A percentile compares a stretch with the other conserved stretches of the same genome.
phyloP scores from a whole-genome alignment of 2,329 filamentous ascomycete species.

The Talaromyces albobiverticillius region DNA sequence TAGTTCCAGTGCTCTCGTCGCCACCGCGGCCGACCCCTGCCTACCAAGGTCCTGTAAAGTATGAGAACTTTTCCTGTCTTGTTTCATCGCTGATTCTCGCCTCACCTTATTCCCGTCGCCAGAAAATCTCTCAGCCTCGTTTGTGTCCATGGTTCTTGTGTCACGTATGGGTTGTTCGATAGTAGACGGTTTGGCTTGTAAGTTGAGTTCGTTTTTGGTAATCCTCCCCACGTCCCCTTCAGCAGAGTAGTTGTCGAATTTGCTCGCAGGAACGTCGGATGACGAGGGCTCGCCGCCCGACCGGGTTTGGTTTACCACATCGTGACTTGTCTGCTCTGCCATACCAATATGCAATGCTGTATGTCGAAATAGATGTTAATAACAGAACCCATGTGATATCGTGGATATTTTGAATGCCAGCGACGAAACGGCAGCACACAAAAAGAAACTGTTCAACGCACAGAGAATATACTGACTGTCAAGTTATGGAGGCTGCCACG shows the following conservation, averaged over 20 bases:
- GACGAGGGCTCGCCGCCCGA: constrained; percentile 62
- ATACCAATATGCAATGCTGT: constrained; percentile 62
- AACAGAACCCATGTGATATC: neutral
- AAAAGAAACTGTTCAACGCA: neutral
- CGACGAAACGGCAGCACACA: neutral
- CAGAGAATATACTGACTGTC: constrained; percentile 38
- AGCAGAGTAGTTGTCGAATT: constrained; percentile 53
- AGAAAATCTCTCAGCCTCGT: constrained; percentile 24
- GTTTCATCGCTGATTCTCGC: constrained; percentile 10
- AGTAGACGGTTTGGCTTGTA: constrained; percentile 25
- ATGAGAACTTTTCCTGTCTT: constrained; percentile 9
- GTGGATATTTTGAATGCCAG: neutral
- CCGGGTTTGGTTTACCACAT: constrained; percentile 70
- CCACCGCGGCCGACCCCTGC: constrained; percentile 30
- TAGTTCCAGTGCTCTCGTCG: constrained; percentile 35
- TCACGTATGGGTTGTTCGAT: constrained; percentile 24
- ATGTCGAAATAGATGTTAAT: neutral
- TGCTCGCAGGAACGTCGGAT: constrained; percentile 65
- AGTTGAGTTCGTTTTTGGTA: constrained; percentile 38
- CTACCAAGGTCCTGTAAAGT: constrained; percentile 12
- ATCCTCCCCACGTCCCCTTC: constrained; percentile 46
- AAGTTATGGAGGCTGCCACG: constrained; percentile 43
- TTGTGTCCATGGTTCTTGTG: constrained; percentile 21
- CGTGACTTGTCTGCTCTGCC: constrained; percentile 67
- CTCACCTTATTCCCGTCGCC: constrained; percentile 31